Evolutionary conservation across 768 basidiomycete genomes (phyloP), one percentile per base, ranked within the genome.

Genomic region (Leccinum boreale): DNA sequence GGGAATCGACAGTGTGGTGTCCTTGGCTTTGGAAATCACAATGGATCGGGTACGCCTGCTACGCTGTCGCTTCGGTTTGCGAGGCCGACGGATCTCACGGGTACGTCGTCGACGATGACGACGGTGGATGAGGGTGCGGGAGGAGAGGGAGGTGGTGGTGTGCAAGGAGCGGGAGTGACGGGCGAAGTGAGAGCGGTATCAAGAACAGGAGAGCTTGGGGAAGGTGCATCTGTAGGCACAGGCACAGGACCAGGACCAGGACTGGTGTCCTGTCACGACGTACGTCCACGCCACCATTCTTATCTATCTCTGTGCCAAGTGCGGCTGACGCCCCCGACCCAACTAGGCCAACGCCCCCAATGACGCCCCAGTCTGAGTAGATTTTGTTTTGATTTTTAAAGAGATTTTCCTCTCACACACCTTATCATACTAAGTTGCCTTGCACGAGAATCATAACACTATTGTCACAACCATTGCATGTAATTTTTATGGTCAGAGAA

Each of bases 1-100:
- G 36, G 36, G 36, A 36, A 17, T 6, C 31, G 31, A 5, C 31
- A 12, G 33, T 35, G 33, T 35, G 33, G 31, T 12, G 31, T 12
- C 12, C 12, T 33, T 14, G 31, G 33, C 3, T 15, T 35, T 17
- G 8, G 5, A 0, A 5, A n/a, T 6, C 36, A 2, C 0, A 9
- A 39, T n/a, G 36, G 36, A 15, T 39, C 17, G 17, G 36, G 17
- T 0, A 39, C 36, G 36, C 36, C 36, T 39, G 36, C 67, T 14
- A n/a, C 36, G 23, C 15, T 61, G 10, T 61, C 70, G n/a, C 62
- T 71, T 50, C 64, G 39, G 3, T 70, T 71, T 51, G 69, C 69
- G 9, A 58, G 23, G 12, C 67, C 59, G 0, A 58, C 67, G 28
- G 58, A 62, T 7, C 3, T 54, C 1, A 58, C 66, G 9, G 47